Conservation (phyloP, 352 stramenopile species). For the Phytophthora pluvialis region DNA sequence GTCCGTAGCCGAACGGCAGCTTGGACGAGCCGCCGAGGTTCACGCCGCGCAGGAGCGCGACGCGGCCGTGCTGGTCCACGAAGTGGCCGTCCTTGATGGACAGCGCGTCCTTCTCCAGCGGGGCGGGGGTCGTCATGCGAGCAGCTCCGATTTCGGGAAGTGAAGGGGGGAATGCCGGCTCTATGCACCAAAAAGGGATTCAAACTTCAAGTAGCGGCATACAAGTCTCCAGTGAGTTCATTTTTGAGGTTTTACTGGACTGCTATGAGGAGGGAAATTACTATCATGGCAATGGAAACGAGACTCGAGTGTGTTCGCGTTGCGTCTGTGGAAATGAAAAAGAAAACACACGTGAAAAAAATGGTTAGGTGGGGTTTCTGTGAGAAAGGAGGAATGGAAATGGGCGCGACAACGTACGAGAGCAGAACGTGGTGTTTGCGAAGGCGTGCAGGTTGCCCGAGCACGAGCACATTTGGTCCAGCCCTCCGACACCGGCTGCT, state of each 20-base stretch:
- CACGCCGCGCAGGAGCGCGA: conserved; percentile 60
- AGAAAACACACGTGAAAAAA: too few relatives aligned
- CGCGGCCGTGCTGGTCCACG: conserved; percentile 51
- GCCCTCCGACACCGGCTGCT: conserved; percentile 37
- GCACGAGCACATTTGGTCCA: conserved; percentile 63
- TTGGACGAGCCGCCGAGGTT: conserved; percentile 79
- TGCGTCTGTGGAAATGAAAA: conserved; percentile 13
- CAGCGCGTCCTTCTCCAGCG: conserved; percentile 34
- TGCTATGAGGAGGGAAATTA: background rate
- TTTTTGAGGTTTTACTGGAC: background rate
- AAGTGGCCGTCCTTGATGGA: conserved; percentile 61
- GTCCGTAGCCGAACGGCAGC: conserved; percentile 51
- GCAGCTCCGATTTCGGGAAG: background rate
- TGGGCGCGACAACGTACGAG: conserved; percentile 22
- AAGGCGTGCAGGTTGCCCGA: conserved; percentile 66
- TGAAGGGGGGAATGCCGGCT: background rate
- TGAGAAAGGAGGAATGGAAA: background rate
- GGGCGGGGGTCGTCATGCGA: conserved; percentile 2
- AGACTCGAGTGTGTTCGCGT: background rate
- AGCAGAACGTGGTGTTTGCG: conserved; percentile 67
- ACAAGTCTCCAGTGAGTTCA: background rate
- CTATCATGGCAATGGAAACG: background rate
- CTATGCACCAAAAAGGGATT: conserved; percentile 8
- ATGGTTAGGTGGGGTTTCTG: background rate
- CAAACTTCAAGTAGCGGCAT: conserved; percentile 24